These are phyloP conservation scores for Nakazawaea populi DNA, from an alignment of 805 yeast genomes.

Conservation along the genomic window DNA sequence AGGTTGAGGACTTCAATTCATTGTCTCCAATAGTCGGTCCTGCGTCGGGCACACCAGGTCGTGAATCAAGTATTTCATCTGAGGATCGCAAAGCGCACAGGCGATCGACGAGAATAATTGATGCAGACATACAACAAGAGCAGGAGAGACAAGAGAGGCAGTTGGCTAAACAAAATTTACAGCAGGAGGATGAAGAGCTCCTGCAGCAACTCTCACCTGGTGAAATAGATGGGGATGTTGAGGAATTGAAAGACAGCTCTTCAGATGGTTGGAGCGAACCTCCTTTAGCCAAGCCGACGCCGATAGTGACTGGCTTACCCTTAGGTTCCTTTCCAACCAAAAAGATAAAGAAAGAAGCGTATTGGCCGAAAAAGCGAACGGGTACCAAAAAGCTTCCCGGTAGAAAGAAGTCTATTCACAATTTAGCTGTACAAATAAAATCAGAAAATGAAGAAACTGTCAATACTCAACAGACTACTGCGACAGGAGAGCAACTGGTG, in stretches of 20 bases:
- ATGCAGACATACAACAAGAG: not conserved
- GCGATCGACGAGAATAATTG: conserved; percentile 9
- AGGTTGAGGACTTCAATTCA: not conserved
- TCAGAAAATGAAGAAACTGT: not conserved
- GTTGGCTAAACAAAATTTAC: not conserved
- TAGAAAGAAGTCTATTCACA: not conserved
- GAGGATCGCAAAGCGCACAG: conserved; percentile 1
- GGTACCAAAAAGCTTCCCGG: not conserved
- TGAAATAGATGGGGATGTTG: not conserved
- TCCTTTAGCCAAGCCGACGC: conserved; percentile 42
- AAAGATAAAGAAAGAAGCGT: conserved; percentile 49
- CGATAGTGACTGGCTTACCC: conserved; percentile 68
- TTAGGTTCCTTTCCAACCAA: conserved; percentile 62
- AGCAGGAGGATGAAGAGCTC: not conserved
- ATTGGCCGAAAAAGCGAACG: conserved; percentile 38
- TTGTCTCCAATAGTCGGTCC: not conserved
- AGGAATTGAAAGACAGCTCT: not conserved
- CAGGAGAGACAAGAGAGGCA: not conserved
- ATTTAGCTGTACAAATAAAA: not conserved
- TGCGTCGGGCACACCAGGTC: not conserved
- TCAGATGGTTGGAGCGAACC: conserved; percentile 47
- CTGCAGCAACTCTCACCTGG: not conserved
- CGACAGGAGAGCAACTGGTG: not conserved
- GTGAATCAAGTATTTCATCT: not conserved
- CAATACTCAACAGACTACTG: not conserved